phyloP scores from a whole-genome alignment of 2,329 filamentous ascomycete genomes.

The Xylaria sp. region DNA sequence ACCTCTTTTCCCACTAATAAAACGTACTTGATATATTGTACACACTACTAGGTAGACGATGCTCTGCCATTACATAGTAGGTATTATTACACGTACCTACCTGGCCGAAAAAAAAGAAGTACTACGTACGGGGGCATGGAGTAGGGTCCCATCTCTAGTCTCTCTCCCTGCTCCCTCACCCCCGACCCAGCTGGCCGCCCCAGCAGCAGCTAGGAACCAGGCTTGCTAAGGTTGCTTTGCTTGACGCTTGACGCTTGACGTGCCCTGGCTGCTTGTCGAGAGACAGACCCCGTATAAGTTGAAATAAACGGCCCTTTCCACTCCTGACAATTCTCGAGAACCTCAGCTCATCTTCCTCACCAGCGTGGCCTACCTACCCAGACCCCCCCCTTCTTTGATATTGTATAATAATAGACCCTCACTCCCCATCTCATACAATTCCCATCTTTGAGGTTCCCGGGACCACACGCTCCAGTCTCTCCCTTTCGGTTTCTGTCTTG shows the following conservation, averaged over 20 bases:
- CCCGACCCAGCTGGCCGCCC: slow-evolving; percentile 33
- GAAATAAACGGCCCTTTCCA: slow-evolving; percentile 47
- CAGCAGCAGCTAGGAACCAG: slow-evolving; percentile 33
- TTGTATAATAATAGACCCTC: slow-evolving; percentile 43
- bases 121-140: slow-evolving; percentile 28
- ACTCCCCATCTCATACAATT: slow-evolving; percentile 21
- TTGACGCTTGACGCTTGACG: slow-evolving; percentile 32
- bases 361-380: slow-evolving; percentile 1
- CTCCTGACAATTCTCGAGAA: slow-evolving; percentile 42
- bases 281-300: slow-evolving; percentile 49
- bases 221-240: slow-evolving; percentile 26
- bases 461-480: slow-evolving; percentile 25
- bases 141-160: slow-evolving; percentile 17
- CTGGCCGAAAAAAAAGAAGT: slow-evolving; percentile 17
- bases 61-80: slow-evolving; percentile 12
- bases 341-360: slow-evolving; percentile 41
- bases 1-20: slow-evolving; percentile 20
- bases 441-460: slow-evolving; percentile 23
- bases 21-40: slow-evolving; percentile 21
- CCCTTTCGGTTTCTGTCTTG: slow-evolving; percentile 36
- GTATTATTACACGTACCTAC: slow-evolving; percentile 30
- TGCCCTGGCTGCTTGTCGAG: slow-evolving; percentile 27
- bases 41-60: slow-evolving; percentile 9
- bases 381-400: slow-evolving; percentile 9
- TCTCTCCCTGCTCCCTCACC: slow-evolving; percentile 14